phyloP scores from a whole-genome alignment of 345 rosid species.

The Mercurialis annua region DNA sequence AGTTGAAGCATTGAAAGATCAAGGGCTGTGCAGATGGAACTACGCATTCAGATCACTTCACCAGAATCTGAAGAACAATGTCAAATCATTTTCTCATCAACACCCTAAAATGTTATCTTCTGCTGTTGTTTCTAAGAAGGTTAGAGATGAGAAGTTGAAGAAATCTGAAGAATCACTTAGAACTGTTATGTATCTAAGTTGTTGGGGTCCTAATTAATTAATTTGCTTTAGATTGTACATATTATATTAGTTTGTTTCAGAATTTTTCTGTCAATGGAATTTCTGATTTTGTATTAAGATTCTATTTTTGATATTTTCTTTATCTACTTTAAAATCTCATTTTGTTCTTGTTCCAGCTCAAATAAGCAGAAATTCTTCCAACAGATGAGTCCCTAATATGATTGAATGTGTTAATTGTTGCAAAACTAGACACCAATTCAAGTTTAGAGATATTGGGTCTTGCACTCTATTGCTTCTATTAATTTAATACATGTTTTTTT shows the following conservation, averaged over 20 bases:
- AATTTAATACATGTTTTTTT: too few species aligned
- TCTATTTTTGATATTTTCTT: too few species aligned
- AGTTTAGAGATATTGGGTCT: too few species aligned
- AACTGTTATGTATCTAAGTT: slow-evolving; percentile 20
- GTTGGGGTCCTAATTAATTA: slow-evolving; percentile 19
- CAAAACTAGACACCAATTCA: too few species aligned
- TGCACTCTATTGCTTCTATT: too few species aligned
- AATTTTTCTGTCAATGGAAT: too few species aligned
- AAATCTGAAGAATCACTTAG: slow-evolving; percentile 15
- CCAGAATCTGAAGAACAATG: slow-evolving; percentile 22
- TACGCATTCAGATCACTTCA: slow-evolving; percentile 13
- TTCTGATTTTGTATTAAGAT: too few species aligned
- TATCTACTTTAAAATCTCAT: too few species aligned
- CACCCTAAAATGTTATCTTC: slow-evolving; percentile 15
- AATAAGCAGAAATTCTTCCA: background rate
- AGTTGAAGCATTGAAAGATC: slow-evolving; percentile 41
- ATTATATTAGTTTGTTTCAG: background rate
- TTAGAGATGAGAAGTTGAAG: slow-evolving; percentile 6
- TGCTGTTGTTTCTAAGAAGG: slow-evolving; percentile 1
- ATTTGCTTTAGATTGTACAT: background rate
- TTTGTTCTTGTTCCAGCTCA: too few species aligned
- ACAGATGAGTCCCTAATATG: background rate
- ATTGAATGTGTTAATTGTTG: too few species aligned
- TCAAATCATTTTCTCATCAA: slow-evolving; percentile 16
- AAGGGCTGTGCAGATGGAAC: slow-evolving; percentile 43